Percentiles rank a stretch among this genome's conserved stretches.
phyloP scores from a whole-genome alignment of 768 basidiomycete species.

The Glaciozyma antarctica region DNA sequence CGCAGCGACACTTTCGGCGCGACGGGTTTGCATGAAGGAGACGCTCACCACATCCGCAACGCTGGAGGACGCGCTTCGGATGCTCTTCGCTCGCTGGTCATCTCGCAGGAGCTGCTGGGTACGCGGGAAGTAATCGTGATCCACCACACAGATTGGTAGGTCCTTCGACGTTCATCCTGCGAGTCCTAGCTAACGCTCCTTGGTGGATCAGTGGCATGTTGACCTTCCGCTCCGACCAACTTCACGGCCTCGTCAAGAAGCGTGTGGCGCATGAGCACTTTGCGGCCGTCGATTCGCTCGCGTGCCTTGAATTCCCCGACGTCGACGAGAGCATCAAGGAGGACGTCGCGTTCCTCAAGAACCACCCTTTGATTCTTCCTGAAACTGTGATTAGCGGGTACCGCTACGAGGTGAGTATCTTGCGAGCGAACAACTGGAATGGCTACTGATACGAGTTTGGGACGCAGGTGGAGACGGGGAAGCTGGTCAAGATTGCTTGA shows the following conservation, averaged over 20 bases:
- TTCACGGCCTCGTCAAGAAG: conserved; percentile 49
- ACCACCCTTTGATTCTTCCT: not conserved
- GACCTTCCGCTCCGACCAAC: conserved; percentile 47
- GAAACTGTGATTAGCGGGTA: not conserved
- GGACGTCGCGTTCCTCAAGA: conserved; percentile 40
- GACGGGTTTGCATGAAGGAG: not conserved
- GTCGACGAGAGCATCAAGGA: conserved; percentile 28
- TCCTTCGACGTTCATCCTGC: not conserved
- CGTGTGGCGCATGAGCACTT: conserved; percentile 36
- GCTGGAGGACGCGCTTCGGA: conserved; percentile 40
- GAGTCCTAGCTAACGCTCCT: not conserved
- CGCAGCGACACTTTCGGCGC: not conserved
- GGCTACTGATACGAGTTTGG: not conserved
- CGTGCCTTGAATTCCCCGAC: conserved; percentile 33
- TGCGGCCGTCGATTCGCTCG: conserved; percentile 48
- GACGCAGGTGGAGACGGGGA: not conserved
- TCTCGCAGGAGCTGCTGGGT: conserved; percentile 63
- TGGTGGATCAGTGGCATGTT: conserved; percentile 54
- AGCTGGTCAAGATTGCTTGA: not conserved
- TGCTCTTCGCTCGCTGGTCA: conserved; percentile 56
- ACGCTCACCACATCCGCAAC: not conserved
- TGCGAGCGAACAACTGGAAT: not conserved
- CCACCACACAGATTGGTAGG: conserved; percentile 44
- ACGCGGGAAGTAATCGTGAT: conserved; percentile 60
- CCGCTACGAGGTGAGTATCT: not conserved